Evolutionary conservation across 1,139 yeast species (phyloP).

Genomic region (Hansenula sp.): DNA sequence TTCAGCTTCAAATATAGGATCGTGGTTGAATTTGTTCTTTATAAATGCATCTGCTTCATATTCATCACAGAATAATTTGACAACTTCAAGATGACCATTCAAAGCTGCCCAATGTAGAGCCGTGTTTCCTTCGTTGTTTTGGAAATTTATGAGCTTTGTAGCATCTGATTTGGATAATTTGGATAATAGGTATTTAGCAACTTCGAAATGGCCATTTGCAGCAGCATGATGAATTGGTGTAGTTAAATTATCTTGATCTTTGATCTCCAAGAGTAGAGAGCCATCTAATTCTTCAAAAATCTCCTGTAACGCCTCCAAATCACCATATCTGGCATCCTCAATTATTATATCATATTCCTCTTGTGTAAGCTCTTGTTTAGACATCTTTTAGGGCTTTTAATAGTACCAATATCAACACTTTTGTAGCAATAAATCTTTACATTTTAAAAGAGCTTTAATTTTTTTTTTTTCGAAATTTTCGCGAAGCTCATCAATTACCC

Average conservation of each 20-base stretch:
- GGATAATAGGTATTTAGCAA: constrained; percentile 55
- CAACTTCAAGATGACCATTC: constrained; percentile 77
- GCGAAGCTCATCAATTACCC: neutral
- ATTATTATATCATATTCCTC: constrained; percentile 83
- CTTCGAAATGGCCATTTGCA: constrained; percentile 85
- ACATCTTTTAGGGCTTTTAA: constrained; percentile 1
- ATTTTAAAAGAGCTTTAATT: neutral
- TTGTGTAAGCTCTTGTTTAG: constrained; percentile 28
- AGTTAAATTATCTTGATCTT: constrained; percentile 59
- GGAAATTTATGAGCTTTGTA: constrained; percentile 43
- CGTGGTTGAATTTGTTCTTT: constrained; percentile 74
- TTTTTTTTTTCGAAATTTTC: neutral
- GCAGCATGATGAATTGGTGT: constrained; percentile 93
- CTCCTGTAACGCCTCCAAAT: constrained; percentile 64
- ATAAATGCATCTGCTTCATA: constrained; percentile 77
- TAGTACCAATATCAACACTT: too few relatives aligned
- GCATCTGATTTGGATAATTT: constrained; percentile 42
- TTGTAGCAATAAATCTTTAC: too few relatives aligned
- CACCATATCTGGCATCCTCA: constrained; percentile 85
- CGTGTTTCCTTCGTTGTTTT: constrained; percentile 84
- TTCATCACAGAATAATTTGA: constrained; percentile 64
- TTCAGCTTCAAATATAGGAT: constrained; percentile 87
- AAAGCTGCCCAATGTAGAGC: constrained; percentile 94
- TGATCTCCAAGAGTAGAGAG: constrained; percentile 42
- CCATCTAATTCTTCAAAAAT: constrained; percentile 63